Evolutionary conservation across 2,329 filamentous ascomycete species (phyloP).

Genomic region (Trichophyton benhamiae): DNA sequence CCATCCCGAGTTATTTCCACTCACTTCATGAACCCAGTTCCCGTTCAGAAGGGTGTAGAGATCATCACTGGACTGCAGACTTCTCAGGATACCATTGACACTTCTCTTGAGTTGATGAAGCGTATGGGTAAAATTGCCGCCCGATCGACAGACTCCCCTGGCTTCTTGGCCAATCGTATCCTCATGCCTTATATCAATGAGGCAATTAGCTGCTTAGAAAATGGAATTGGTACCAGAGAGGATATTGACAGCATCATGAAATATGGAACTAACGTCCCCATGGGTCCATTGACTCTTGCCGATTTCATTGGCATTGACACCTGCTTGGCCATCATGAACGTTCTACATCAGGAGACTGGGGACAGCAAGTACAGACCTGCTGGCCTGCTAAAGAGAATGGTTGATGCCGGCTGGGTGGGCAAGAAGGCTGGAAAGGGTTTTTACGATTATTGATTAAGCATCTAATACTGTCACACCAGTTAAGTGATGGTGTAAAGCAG

Average conservation of each 20-base stretch:
- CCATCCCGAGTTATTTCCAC: constrained; percentile 85
- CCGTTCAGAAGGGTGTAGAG: constrained; percentile 91
- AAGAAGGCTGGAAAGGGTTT: constrained; percentile 97
- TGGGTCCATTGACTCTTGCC: constrained; percentile 86
- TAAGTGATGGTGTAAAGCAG: not conserved
- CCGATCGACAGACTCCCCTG: constrained; percentile 75
- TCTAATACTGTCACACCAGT: not conserved
- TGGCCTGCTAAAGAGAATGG: constrained; percentile 83
- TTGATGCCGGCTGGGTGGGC: constrained; percentile 91
- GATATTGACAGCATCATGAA: constrained; percentile 98
- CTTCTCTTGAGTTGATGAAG: constrained; percentile 73
- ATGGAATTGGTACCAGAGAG: constrained; percentile 74
- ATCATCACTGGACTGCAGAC: constrained; percentile 94
- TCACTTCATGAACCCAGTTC: constrained; percentile 99
- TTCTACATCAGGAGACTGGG: constrained; percentile 78
- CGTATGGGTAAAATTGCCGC: constrained; percentile 89
- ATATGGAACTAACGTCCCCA: constrained; percentile 95
- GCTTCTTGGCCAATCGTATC: constrained; percentile 92
- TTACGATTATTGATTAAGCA: constrained; percentile 42
- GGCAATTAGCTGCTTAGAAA: constrained; percentile 90
- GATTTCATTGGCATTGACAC: constrained; percentile 98
- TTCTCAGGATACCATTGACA: constrained; percentile 65
- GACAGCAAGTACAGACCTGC: constrained; percentile 92
- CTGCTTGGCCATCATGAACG: constrained; percentile 93
- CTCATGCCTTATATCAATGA: constrained; percentile 99